Evolutionary conservation across 2,329 filamentous ascomycete species (phyloP), one percentile per base, ranked within the genome.

Genomic region (Paraphaeosphaeria minitans): DNA sequence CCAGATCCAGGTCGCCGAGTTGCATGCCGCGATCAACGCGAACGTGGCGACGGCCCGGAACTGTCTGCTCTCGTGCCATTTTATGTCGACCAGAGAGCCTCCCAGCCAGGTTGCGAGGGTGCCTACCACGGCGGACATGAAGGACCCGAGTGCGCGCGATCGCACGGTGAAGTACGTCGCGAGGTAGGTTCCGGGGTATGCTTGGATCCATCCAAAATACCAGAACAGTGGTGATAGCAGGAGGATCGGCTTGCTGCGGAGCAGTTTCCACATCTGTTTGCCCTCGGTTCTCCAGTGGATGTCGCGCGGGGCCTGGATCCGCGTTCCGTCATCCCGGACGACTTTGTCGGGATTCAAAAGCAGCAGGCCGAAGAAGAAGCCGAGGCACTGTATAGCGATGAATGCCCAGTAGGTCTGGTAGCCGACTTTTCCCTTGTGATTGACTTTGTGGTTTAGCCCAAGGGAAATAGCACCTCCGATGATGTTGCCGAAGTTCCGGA

Each of bases 81-180:
- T 71, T 8, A 71, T 76, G 62, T 83, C 81, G 61, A 77, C 80
- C 62, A 82, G 79, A 72, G 77, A 81, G 2, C 81, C 81, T 75
- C 77, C 81, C 43, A 81, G 77, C 31, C 81, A 73, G 53, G 82
- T 81, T 41, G 79, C 79, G 14, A 71, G 63, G 0, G 78, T 77
- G 0, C 80, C 80, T 0, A 75, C 78, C n/a, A 83, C 66, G 8
- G 80, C 80, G 0, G 81, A 81, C 0, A 77, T 74, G 51, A 84
- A 66, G 0, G 79, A 77, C 0, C 77, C 78, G 3, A 84, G 70
- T 0, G 82, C 79, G 3, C 82, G 74, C 0, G 82, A 72, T 2
- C 82, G 77, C 4, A 84, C 82, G 7, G 80, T 82, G 61, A 84
- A 83, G 69, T 83, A 84, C 13, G 78, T 80, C 10, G 82, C 79